Base-by-base conservation (phyloP, 495 filamentous ascomycete genomes). In the Xylaria intraflava region DNA sequence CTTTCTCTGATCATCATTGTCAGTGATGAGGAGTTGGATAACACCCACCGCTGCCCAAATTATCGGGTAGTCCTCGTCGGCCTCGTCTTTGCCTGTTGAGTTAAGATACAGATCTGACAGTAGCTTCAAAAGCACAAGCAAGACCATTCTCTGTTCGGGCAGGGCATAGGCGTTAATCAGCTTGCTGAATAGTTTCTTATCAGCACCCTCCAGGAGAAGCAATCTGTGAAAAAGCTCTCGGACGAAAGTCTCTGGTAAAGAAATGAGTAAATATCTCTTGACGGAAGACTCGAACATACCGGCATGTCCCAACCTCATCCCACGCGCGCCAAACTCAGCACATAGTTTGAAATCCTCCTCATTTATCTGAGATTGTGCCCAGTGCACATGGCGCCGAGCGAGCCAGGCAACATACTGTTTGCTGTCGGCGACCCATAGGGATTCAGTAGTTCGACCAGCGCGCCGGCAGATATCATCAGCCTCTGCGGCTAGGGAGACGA, bases 401-500 rank as follows among this genome's bases (percentile, higher is more conserved):
- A 96, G 67, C 93, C 94, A 97, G 4, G 67, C 59, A 8, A 78
- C 73, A 72, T 86, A 97, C 9, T 76, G 57, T 39, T 67, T 68
- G 0, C 83, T 82, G 64, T 85, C 78, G 6, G 84, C 79, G 23
- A 89, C 59, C 92, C 90, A 96, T 1, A 60, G 52, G 27, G 62
- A 27, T 39, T 65, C 54, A 23, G 62, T 55, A 2, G 68, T 54
- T 55, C 72, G 70, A 38, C 73, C 55, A 7, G 54, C 45, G 43
- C 58, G 52, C 14, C 59, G 57, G 20, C 58, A 66, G 40, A 84
- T 61, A 40, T 80, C 75, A 22, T 84, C 77, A n/a, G 87, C 89
- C 69, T 96, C 88, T 11, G 90, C 89, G 31, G 82, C 77, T 43
- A 81, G 64, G 0, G 86, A 84, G 12, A 94, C 60, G 19, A 96